phyloP scores from a whole-genome alignment of 2,329 filamentous ascomycete species.

The Cladorrhinum sp. region DNA sequence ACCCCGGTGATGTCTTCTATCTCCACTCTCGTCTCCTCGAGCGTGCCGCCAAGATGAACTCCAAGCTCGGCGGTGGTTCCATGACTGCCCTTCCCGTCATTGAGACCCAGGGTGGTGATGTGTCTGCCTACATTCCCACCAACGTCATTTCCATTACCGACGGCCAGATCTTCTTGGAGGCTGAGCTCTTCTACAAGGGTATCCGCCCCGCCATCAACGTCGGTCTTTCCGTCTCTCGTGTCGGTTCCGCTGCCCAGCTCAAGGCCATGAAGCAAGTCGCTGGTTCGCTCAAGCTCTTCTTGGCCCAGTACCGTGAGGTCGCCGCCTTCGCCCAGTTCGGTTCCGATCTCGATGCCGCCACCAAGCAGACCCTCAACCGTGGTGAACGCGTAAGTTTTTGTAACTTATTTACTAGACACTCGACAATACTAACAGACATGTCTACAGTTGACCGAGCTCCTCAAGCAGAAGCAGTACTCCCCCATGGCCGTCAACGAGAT shows the following conservation, averaged over 20 bases:
- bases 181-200: constrained; percentile 99
- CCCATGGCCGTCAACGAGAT: constrained; percentile 99
- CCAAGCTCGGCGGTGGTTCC: constrained; percentile 91
- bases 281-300: constrained; percentile 99
- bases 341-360: constrained; percentile 97
- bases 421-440: constrained; percentile 27
- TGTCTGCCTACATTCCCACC: constrained; percentile 99
- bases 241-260: constrained; percentile 98
- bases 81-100: constrained; percentile 97
- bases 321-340: constrained; percentile 99
- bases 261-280: constrained; percentile 99
- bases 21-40: constrained; percentile 98
- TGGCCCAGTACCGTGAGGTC: constrained; percentile 99
- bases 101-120: constrained; percentile 99
- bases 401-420: too few species aligned
- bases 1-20: constrained; percentile 99
- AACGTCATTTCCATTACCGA: constrained; percentile 99
- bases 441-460: constrained; percentile 79
- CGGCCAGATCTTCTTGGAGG: constrained; percentile 99
- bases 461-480: constrained; percentile 99
- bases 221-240: constrained; percentile 99
- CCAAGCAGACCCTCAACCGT: constrained; percentile 97
- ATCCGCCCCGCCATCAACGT: constrained; percentile 99
- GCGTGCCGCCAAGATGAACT: constrained; percentile 98
- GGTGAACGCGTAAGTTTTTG: constrained; percentile 81